A percentile compares a stretch with the other conserved stretches of the same genome.
These are phyloP conservation scores for Choiromyces venosus DNA, from an alignment of 495 filamentous ascomycete species.

Conservation along the genomic window DNA sequence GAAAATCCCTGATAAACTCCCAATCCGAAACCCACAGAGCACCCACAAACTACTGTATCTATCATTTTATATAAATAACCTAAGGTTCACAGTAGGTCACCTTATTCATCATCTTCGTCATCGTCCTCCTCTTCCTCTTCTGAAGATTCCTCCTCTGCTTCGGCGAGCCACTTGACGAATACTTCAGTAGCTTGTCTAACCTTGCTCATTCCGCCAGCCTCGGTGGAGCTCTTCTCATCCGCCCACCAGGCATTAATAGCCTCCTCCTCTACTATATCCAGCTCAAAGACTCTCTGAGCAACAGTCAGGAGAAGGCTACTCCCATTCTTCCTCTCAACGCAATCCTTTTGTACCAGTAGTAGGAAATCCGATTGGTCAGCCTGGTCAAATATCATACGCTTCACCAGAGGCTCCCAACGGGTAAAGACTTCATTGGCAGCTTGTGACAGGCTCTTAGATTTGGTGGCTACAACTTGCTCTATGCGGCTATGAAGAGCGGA, in stretches of 20 bases:
- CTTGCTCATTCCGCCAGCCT: conserved; percentile 59
- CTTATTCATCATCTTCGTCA: conserved; percentile 44
- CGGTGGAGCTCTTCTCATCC: conserved; percentile 55
- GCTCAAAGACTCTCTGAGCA: conserved; percentile 72
- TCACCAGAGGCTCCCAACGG: conserved; percentile 51
- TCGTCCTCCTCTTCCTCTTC: conserved; percentile 66
- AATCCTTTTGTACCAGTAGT: conserved; percentile 72
- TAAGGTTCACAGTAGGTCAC: background rate
- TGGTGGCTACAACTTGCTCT: conserved; percentile 59
- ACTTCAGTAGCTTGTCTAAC: conserved; percentile 67
- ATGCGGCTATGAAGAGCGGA: conserved; percentile 78
- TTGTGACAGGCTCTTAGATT: conserved; percentile 48
- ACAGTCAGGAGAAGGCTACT: conserved; percentile 62
- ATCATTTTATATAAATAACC: background rate
- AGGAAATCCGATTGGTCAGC: conserved; percentile 80
- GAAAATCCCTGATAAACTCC: background rate
- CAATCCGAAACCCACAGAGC: background rate
- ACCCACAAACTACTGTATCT: background rate
- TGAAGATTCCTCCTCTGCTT: conserved; percentile 72
- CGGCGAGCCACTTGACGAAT: conserved; percentile 79
- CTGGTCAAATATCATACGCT: conserved; percentile 51
- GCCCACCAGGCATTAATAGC: conserved; percentile 85
- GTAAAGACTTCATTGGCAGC: conserved; percentile 49
- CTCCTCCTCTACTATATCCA: conserved; percentile 84
- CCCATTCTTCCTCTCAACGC: conserved; percentile 54